phyloP scores from a whole-genome alignment of 208 protist genomes.

The Angomonas ambiguus region DNA sequence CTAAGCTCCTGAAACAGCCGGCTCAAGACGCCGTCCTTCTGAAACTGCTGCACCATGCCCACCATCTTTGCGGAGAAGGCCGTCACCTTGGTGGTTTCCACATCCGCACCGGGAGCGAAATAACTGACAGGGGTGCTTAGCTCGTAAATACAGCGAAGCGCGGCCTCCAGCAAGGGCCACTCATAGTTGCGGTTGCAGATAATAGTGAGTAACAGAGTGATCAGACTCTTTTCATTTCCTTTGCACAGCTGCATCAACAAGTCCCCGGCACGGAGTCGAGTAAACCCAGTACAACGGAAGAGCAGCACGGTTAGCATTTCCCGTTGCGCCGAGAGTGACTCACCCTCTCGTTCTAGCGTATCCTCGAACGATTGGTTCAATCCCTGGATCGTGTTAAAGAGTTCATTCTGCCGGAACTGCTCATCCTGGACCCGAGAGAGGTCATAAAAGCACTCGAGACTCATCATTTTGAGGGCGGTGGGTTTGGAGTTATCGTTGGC shows the following conservation, averaged over 20 bases:
- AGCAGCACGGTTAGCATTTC: slow-evolving; percentile 80
- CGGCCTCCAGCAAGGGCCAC: slow-evolving; percentile 68
- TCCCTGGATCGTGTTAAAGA: slow-evolving; percentile 54
- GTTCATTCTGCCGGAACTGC: slow-evolving; percentile 44
- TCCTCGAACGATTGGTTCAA: slow-evolving; percentile 76
- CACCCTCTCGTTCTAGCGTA: slow-evolving; percentile 43
- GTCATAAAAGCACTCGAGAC: slow-evolving; percentile 69
- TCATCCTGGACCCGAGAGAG: slow-evolving; percentile 58
- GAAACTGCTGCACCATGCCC: slow-evolving; percentile 27
- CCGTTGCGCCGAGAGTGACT: slow-evolving; percentile 26
- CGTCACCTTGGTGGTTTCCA: slow-evolving; percentile 54
- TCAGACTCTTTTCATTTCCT: slow-evolving; percentile 41
- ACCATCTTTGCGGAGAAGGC: slow-evolving; percentile 67
- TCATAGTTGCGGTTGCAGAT: slow-evolving; percentile 51
- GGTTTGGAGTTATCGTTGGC: slow-evolving; percentile 66
- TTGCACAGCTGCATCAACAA: slow-evolving; percentile 50
- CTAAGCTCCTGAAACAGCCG: slow-evolving; percentile 50
- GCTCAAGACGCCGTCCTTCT: slow-evolving; percentile 30
- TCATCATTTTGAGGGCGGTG: slow-evolving; percentile 44
- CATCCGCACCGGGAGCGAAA: slow-evolving; percentile 29
- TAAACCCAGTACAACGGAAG: slow-evolving; percentile 76
- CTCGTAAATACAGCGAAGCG: slow-evolving; percentile 76
- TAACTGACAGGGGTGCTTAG: slow-evolving; percentile 75
- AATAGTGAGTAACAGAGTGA: slow-evolving; percentile 43
- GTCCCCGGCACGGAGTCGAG: slow-evolving; percentile 55